phyloP scores from a whole-genome alignment of 306 rosid genomes.

The Vicia faba region DNA sequence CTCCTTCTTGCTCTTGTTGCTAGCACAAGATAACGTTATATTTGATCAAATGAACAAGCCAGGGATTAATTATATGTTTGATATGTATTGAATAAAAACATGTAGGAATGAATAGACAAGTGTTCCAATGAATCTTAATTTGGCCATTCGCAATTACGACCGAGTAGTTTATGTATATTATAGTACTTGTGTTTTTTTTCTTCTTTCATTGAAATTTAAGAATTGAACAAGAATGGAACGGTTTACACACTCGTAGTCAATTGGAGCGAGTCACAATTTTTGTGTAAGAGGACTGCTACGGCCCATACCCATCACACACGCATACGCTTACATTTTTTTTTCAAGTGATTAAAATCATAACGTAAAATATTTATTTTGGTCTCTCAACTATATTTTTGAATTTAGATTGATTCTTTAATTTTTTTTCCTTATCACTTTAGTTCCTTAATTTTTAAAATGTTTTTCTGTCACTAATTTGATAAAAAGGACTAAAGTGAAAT shows the following conservation, averaged over 20 bases:
- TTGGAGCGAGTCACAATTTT: constrained; percentile 30
- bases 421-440: too few relatives aligned
- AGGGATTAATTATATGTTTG: constrained; percentile 12
- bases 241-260: constrained; percentile 16
- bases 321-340: background rate
- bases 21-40: background rate
- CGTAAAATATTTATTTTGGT: too few relatives aligned
- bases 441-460: too few relatives aligned
- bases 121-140: constrained; percentile 19
- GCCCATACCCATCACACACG: constrained; percentile 13
- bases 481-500: too few relatives aligned
- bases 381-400: too few relatives aligned
- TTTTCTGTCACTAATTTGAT: too few relatives aligned
- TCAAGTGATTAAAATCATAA: too few relatives aligned
- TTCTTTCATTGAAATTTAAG: background rate
- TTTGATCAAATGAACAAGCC: constrained; percentile 9
- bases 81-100: background rate
- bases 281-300: constrained; percentile 12
- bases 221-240: background rate
- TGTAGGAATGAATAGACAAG: constrained; percentile 12
- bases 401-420: too few relatives aligned
- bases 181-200: background rate
- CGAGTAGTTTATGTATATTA: too few relatives aligned
- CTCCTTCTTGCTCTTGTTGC: background rate
- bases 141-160: constrained; percentile 13